Percentiles rank a stretch among this genome's conserved stretches.
Evolutionary conservation across 148 eudicot species (phyloP).

Genomic region (Cornus florida): DNA sequence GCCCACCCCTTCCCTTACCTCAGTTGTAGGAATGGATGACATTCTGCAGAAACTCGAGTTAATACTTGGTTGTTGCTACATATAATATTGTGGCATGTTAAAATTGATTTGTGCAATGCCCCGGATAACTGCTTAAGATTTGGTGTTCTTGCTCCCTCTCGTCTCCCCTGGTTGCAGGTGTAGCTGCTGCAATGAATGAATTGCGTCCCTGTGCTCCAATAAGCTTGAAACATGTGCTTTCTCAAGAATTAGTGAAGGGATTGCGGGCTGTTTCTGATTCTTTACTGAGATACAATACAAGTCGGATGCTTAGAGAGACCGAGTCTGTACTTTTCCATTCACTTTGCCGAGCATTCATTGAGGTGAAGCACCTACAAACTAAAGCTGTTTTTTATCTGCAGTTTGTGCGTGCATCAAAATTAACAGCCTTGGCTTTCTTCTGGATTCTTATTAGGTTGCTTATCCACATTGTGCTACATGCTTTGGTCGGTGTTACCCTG

Average conservation of each 20-base stretch:
- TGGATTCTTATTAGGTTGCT: conserved; percentile 58
- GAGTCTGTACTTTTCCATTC: conserved; percentile 91
- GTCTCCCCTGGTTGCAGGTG: conserved; percentile 47
- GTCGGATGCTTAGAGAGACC: conserved; percentile 75
- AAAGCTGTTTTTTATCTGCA: conserved; percentile 1
- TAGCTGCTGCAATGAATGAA: conserved; percentile 94
- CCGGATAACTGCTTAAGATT: neutral
- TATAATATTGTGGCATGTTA: neutral
- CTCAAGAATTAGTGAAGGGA: conserved; percentile 87
- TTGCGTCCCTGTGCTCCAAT: conserved; percentile 95
- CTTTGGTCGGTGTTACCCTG: conserved; percentile 94
- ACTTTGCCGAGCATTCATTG: conserved; percentile 88
- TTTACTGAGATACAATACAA: conserved; percentile 74
- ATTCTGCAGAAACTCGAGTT: neutral
- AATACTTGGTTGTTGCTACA: neutral
- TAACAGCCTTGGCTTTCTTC: conserved; percentile 1
- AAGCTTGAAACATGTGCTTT: conserved; percentile 84
- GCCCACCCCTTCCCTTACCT: too few species aligned
- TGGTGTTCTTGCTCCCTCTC: neutral
- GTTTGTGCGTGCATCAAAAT: neutral
- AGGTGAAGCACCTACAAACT: conserved; percentile 41
- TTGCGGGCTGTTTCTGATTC: conserved; percentile 87
- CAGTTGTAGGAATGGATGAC: neutral
- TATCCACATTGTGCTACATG: conserved; percentile 83
- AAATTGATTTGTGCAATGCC: neutral